Percentiles rank a stretch among this genome's conserved stretches.
phyloP scores from a whole-genome alignment of 108 stramenopile genomes.

The Fragilaria crotonensis region DNA sequence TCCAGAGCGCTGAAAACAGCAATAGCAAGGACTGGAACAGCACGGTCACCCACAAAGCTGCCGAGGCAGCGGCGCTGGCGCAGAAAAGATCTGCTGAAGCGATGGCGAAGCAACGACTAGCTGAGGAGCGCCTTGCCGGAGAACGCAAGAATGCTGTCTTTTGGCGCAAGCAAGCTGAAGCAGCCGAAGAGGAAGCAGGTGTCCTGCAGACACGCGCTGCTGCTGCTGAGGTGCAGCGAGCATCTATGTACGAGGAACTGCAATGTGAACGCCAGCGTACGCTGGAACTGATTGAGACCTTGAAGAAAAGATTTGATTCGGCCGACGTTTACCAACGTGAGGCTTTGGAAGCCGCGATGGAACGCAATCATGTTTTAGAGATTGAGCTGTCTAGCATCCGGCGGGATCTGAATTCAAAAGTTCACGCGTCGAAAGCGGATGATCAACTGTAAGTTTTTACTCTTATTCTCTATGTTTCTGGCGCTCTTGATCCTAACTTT shows the following conservation, averaged over 20 bases:
- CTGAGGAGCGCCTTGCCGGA: conserved; percentile 64
- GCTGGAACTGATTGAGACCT: conserved; percentile 23
- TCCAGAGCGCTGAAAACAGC: conserved; percentile 82
- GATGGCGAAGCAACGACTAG: conserved; percentile 67
- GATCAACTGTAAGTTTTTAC: not conserved
- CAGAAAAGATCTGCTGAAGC: conserved; percentile 82
- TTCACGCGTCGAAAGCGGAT: not conserved
- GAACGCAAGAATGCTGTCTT: conserved; percentile 48
- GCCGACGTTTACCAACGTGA: conserved; percentile 27
- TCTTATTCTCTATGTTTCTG: not conserved
- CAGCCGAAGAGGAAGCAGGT: conserved; percentile 73
- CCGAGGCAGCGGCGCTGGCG: conserved; percentile 83
- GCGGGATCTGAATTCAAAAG: conserved; percentile 7
- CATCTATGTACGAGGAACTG: conserved; percentile 54
- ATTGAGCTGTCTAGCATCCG: conserved; percentile 35
- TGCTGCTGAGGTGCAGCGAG: conserved; percentile 74
- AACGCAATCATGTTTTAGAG: conserved; percentile 40
- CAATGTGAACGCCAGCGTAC: conserved; percentile 43
- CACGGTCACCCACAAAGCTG: conserved; percentile 87
- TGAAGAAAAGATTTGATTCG: conserved; percentile 27
- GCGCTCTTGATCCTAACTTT: not conserved
- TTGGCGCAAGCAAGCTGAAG: conserved; percentile 69
- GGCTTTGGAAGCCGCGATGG: conserved; percentile 21
- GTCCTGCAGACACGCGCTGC: conserved; percentile 68
- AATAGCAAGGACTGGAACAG: conserved; percentile 75